Evolutionary conservation across 768 basidiomycete species (phyloP).

Genomic region (Tulasnella sp.): DNA sequence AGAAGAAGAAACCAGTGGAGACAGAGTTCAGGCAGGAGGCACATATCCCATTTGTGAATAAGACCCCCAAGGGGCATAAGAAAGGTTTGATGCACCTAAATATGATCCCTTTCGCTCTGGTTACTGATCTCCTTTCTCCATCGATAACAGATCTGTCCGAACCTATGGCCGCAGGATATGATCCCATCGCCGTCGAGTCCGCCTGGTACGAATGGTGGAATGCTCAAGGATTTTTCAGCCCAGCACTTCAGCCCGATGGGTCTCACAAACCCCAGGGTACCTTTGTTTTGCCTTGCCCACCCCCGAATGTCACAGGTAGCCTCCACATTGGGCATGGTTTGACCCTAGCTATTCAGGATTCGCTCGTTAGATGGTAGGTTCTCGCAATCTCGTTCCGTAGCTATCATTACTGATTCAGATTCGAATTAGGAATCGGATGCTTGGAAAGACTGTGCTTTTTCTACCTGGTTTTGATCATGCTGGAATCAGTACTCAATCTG

Average conservation of each 20-base stretch:
- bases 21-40: conserved; percentile 66
- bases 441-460: conserved; percentile 81
- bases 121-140: neutral
- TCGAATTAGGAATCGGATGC: conserved; percentile 78
- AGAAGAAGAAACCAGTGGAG: conserved; percentile 47
- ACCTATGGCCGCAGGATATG: conserved; percentile 88
- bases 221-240: conserved; percentile 80
- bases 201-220: conserved; percentile 99
- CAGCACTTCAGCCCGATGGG: conserved; percentile 49
- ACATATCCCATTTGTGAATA: conserved; percentile 72
- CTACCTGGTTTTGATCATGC: conserved; percentile 97
- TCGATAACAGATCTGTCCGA: conserved; percentile 63
- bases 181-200: conserved; percentile 87
- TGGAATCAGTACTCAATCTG: conserved; percentile 95
- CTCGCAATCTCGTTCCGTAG: neutral
- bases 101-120: neutral
- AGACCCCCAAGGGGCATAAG: conserved; percentile 83
- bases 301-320: conserved; percentile 93
- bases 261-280: conserved; percentile 49
- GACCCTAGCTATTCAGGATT: conserved; percentile 85
- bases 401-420: neutral
- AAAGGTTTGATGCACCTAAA: conserved; percentile 50
- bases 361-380: conserved; percentile 75
- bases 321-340: conserved; percentile 94
- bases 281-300: conserved; percentile 84